Evolutionary conservation across 2,329 filamentous ascomycete genomes (phyloP), one percentile per base, ranked within the genome.

Genomic region (Clarireedia sp.): DNA sequence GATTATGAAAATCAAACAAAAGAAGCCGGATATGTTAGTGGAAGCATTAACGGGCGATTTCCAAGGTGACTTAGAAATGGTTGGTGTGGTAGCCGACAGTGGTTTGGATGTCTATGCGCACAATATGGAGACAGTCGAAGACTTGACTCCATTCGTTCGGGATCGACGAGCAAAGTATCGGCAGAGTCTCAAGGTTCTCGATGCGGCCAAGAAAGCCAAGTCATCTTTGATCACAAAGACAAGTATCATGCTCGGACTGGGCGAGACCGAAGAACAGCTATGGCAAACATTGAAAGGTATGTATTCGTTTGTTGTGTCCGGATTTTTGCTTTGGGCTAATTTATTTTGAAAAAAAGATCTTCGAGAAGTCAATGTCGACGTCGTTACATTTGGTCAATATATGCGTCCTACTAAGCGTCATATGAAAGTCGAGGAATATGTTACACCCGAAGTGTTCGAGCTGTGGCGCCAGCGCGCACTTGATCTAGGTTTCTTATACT

Each of bases 351-450:
- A 33, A 29, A 33, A 33, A 82, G 89, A 95, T 70, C 79, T 99
- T 12, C 82, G 94, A 56, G 85, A 85, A 62, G 80, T 83, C 56
- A 77, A 88, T 58, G 91, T 96, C 46, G 94, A 99, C 64, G 90
- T 99, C 12, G 90, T 99, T 56, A 99, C 94, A 0, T 99, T 99
- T 64, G 94, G 94, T n/a, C 94, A 99, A 76, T 99, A 99, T 76
- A 99, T 99, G 94, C 89, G 92, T 10, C 94, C 94, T 1, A 99
- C 94, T 4, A 99, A 97, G 78, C 83, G 92, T 45, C 94, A 99
- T 71, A 92, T 99, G 82, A 86, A 95, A 71, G 94, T 99, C 33
- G 87, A 95, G 67, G 90, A 92, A 71, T 99, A 99, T 70, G 82
- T 99, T 47, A 92, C 90, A 0, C 94, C 94, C 0, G 89, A 87